These are phyloP conservation scores for Colletotrichum ledebouriae DNA, from an alignment of 2,329 filamentous ascomycete genomes.

Conservation along the genomic window DNA sequence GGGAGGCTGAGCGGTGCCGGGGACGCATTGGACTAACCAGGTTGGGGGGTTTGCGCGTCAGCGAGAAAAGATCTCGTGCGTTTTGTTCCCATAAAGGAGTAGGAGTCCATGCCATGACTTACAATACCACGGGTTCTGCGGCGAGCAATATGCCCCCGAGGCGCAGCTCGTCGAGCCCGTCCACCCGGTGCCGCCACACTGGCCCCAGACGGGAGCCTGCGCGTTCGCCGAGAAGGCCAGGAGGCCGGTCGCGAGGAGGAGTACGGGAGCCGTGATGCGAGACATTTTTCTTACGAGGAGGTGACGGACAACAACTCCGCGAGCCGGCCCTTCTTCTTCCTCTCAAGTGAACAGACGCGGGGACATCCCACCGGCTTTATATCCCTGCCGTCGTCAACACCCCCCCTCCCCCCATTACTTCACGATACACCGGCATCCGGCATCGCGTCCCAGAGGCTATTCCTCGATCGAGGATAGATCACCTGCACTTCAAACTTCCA, in stretches of 20 bases:
- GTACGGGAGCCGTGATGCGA: conserved; percentile 20
- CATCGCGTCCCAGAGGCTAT: neutral
- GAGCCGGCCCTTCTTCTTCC: no score
- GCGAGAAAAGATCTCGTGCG: no score
- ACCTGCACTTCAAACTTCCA: neutral
- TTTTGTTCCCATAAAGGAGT: no score
- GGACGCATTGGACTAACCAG: conserved; percentile 31
- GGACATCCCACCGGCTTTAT: conserved; percentile 13
- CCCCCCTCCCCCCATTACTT: neutral
- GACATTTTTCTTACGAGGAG: conserved; percentile 5
- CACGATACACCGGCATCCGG: neutral
- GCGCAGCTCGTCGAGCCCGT: conserved; percentile 56
- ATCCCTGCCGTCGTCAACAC: neutral
- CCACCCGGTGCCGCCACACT: conserved; percentile 59
- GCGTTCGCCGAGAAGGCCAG: conserved; percentile 26
- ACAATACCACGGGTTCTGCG: conserved; percentile 58
- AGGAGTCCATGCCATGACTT: conserved; percentile 53
- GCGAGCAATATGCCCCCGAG: conserved; percentile 55
- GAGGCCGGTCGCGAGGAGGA: conserved; percentile 14
- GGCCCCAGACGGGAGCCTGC: conserved; percentile 45
- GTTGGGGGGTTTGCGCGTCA: no score
- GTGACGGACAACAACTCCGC: neutral
- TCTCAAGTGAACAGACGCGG: no score
- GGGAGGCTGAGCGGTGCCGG: conserved; percentile 23
- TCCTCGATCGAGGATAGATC: neutral